A percentile compares a stretch with the other conserved stretches of the same genome.
Conservation (phyloP, 2,329 filamentous ascomycete genomes). For the Epichloe bromicola region DNA sequence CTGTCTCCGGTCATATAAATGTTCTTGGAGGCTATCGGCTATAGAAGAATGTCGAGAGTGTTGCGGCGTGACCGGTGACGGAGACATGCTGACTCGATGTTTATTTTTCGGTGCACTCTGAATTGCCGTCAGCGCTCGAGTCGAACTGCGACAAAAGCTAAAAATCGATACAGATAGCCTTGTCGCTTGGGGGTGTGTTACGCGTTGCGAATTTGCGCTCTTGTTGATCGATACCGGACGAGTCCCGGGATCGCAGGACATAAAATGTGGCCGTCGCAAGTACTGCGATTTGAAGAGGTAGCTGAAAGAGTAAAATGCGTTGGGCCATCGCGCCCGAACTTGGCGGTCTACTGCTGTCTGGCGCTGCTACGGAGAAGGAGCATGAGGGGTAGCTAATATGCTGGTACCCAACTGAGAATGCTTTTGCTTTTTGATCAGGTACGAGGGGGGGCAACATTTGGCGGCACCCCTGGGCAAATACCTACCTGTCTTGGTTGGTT, state of each 20-base stretch:
- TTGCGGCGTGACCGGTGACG: conserved; percentile 30
- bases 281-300: neutral
- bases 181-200: neutral
- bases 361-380: neutral
- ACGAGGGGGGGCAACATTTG: no score
- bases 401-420: no score
- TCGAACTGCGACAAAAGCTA: neutral
- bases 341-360: neutral
- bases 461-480: no score
- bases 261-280: neutral
- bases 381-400: no score
- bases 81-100: conserved; percentile 4
- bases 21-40: conserved; percentile 35
- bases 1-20: conserved; percentile 32
- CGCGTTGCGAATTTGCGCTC: neutral
- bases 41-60: conserved; percentile 47
- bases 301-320: no score
- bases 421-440: no score
- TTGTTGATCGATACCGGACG: neutral
- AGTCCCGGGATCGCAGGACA: neutral
- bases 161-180: neutral
- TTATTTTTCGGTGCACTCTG: neutral
- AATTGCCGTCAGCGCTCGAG: neutral
- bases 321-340: no score
- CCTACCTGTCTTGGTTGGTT: no score